phyloP scores from a whole-genome alignment of 495 filamentous ascomycete genomes.

The Amorphotheca resinae region DNA sequence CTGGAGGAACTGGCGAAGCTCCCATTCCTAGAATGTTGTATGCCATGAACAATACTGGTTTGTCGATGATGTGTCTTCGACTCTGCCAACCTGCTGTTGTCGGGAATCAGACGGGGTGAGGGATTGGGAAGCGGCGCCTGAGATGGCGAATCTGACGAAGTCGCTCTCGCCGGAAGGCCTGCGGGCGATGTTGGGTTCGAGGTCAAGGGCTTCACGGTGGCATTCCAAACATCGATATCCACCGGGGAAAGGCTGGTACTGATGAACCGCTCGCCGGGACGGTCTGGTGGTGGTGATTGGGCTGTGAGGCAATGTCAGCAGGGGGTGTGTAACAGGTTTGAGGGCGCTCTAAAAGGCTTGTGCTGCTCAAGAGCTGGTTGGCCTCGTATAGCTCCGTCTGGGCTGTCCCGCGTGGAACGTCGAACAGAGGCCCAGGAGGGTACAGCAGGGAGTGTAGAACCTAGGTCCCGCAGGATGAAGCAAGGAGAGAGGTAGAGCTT shows the following conservation, averaged over 20 bases:
- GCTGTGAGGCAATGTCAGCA: slow-evolving; percentile 12
- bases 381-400: too few species aligned
- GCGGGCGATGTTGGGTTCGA: slow-evolving; percentile 7
- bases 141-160: slow-evolving; percentile 7
- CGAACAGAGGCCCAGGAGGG: too few species aligned
- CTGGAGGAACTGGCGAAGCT: slow-evolving; percentile 45
- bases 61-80: slow-evolving; percentile 61
- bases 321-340: slow-evolving; percentile 7
- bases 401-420: too few species aligned
- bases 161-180: not conserved
- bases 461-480: too few species aligned
- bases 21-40: slow-evolving; percentile 86
- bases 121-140: slow-evolving; percentile 7
- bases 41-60: slow-evolving; percentile 87
- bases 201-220: slow-evolving; percentile 15
- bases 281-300: slow-evolving; percentile 17
- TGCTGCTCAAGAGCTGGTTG: too few species aligned
- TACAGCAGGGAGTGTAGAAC: not conserved
- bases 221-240: slow-evolving; percentile 18
- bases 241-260: slow-evolving; percentile 6
- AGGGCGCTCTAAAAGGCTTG: not conserved
- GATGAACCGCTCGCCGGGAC: slow-evolving; percentile 11
- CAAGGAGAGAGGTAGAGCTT: not conserved
- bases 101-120: slow-evolving; percentile 9
- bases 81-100: slow-evolving; percentile 6